Conservation (phyloP, 148 eudicot species). For the Pharnaceum exiguum region DNA sequence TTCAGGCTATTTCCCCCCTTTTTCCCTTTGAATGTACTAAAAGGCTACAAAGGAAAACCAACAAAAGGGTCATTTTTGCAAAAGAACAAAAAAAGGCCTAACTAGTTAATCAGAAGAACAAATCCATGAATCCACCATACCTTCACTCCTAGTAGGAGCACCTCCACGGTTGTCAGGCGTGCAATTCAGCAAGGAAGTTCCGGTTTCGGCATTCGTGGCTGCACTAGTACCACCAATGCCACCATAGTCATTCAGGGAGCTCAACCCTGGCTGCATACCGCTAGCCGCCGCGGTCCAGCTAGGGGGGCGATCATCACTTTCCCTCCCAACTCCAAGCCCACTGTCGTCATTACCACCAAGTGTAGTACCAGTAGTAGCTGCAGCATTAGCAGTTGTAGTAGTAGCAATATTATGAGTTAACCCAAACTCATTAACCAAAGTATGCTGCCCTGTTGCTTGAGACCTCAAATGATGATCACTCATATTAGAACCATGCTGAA, state of each 20-base stretch:
- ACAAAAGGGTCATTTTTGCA: background rate
- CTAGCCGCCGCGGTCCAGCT: too few species aligned
- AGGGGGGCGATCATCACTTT: too few species aligned
- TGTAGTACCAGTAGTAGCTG: background rate
- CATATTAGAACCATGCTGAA: too few species aligned
- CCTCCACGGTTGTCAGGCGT: constrained; percentile 13
- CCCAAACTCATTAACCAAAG: background rate
- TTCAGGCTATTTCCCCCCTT: too few species aligned
- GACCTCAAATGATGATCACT: too few species aligned
- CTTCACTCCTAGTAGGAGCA: constrained; percentile 37
- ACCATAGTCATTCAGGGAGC: constrained; percentile 9
- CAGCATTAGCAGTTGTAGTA: background rate
- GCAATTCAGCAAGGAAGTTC: too few species aligned
- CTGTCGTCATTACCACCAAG: constrained; percentile 2
- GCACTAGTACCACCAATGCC: background rate
- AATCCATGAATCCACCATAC: constrained; percentile 68
- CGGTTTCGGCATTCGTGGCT: constrained; percentile 1
- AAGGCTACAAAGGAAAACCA: background rate
- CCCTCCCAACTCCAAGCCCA: constrained; percentile 4
- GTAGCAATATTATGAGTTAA: background rate
- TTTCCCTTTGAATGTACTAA: background rate
- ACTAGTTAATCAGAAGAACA: constrained; percentile 47
- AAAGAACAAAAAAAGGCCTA: background rate
- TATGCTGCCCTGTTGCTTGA: too few species aligned
- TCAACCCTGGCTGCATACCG: too few species aligned